A percentile compares a stretch with the other conserved stretches of the same genome.
phyloP scores from a whole-genome alignment of 768 basidiomycete species.

The Rubroboletus satanas region DNA sequence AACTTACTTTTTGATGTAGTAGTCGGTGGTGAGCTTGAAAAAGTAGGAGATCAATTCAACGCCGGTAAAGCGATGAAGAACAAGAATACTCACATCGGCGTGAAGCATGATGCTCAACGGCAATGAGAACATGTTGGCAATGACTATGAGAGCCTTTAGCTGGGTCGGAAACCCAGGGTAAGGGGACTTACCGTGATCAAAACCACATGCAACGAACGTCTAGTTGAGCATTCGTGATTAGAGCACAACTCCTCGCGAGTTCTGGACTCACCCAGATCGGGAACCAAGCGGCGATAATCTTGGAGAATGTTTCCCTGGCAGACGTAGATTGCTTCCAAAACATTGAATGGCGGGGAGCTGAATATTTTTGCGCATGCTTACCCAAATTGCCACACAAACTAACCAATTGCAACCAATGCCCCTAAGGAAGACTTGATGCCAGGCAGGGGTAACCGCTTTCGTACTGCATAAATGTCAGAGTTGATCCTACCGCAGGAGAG shows the following conservation, averaged over 20 bases:
- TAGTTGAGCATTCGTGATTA: constrained; percentile 19
- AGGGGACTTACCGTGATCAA: constrained; percentile 56
- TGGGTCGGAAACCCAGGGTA: background rate
- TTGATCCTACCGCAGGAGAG: background rate
- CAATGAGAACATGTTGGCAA: constrained; percentile 76
- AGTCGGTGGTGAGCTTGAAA: constrained; percentile 32
- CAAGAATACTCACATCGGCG: constrained; percentile 46
- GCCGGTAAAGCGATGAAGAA: background rate
- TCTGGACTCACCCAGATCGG: constrained; percentile 60
- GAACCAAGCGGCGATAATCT: constrained; percentile 67
- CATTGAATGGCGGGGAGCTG: background rate
- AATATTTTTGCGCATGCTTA: constrained; percentile 29
- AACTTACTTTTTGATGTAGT: constrained; percentile 65
- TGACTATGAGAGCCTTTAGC: constrained; percentile 36
- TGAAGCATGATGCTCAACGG: constrained; percentile 70
- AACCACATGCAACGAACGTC: constrained; percentile 69
- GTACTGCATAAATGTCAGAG: constrained; percentile 35
- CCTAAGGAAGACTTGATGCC: constrained; percentile 70
- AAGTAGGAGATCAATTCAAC: constrained; percentile 1
- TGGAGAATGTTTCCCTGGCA: constrained; percentile 65
- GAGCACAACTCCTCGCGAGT: background rate
- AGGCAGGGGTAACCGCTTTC: constrained; percentile 61
- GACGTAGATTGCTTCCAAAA: constrained; percentile 59
- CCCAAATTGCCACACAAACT: constrained; percentile 71
- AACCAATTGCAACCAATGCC: constrained; percentile 80